Conservation (phyloP, 1,139 yeast genomes). For the Pichia terricola region DNA sequence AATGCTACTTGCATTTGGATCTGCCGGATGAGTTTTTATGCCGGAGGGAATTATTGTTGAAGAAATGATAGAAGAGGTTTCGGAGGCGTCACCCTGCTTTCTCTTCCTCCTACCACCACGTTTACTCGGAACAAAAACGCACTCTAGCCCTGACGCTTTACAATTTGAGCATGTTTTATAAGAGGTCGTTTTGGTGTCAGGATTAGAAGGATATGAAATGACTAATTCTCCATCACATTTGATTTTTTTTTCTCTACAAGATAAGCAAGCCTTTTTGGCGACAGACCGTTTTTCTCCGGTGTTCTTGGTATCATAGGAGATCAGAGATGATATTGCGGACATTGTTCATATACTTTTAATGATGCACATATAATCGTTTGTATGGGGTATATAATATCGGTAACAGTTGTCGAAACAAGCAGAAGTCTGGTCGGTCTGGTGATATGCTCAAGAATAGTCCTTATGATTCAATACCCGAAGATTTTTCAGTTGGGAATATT, state of each 20-base stretch:
- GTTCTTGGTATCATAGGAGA: not conserved
- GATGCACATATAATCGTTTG: too few relatives aligned
- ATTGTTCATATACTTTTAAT: too few relatives aligned
- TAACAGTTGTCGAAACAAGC: too few relatives aligned
- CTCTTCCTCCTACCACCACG: slow-evolving; percentile 49
- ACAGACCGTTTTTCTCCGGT: slow-evolving; percentile 31
- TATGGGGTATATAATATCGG: too few relatives aligned
- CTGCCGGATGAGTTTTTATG: too few relatives aligned
- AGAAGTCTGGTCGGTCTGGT: too few relatives aligned
- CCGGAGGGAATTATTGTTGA: not conserved
- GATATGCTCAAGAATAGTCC: too few relatives aligned
- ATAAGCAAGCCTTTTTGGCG: slow-evolving; percentile 51
- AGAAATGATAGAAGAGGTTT: slow-evolving; percentile 6
- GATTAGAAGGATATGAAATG: slow-evolving; percentile 3
- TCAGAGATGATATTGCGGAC: not conserved
- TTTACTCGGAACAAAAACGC: slow-evolving; percentile 50
- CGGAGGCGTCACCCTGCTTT: not conserved
- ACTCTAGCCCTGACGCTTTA: slow-evolving; percentile 36
- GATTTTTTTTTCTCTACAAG: slow-evolving; percentile 54
- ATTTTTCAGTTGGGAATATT: too few relatives aligned
- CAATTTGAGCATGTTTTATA: slow-evolving; percentile 41
- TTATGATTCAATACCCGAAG: too few relatives aligned
- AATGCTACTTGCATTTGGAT: too few relatives aligned
- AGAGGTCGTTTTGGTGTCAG: slow-evolving; percentile 15
- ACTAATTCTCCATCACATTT: slow-evolving; percentile 52